These are phyloP conservation scores for Cyclotella kingstonii DNA, from an alignment of 108 stramenopile genomes.

Conservation along the genomic window DNA sequence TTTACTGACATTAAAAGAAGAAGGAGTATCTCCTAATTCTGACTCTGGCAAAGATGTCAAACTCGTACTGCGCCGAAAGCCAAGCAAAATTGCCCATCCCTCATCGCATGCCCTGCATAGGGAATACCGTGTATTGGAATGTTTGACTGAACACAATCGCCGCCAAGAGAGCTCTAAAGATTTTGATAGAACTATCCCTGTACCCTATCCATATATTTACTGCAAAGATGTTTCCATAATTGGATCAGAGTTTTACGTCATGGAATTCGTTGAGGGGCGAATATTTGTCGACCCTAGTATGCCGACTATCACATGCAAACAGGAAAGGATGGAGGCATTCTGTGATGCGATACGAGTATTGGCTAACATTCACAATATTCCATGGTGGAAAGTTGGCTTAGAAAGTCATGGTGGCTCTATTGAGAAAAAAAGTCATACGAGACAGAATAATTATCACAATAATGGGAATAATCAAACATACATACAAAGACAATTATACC, in stretches of 20 bases:
- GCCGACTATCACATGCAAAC: constrained; percentile 42
- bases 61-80: constrained; percentile 86
- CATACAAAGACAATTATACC: constrained; percentile 73
- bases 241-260: constrained; percentile 95
- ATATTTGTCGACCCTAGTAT: constrained; percentile 91
- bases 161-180: constrained; percentile 8
- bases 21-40: not conserved
- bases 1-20: constrained; percentile 50
- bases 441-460: not conserved
- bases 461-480: constrained; percentile 14
- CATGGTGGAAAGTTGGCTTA: constrained; percentile 60
- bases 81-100: constrained; percentile 74
- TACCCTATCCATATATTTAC: constrained; percentile 77
- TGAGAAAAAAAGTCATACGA: constrained; percentile 21
- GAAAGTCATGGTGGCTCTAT: constrained; percentile 74
- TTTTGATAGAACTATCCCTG: constrained; percentile 64
- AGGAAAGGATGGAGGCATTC: constrained; percentile 69
- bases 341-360: constrained; percentile 71
- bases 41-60: constrained; percentile 3
- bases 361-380: constrained; percentile 69
- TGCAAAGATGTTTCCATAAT: constrained; percentile 78
- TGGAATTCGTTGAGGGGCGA: constrained; percentile 91
- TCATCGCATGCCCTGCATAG: constrained; percentile 96
- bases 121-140: constrained; percentile 87
- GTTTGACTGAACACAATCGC: constrained; percentile 66